Evolutionary conservation across 176 grass and related monocot species (phyloP).

Genomic region (Ensete ventricosum): DNA sequence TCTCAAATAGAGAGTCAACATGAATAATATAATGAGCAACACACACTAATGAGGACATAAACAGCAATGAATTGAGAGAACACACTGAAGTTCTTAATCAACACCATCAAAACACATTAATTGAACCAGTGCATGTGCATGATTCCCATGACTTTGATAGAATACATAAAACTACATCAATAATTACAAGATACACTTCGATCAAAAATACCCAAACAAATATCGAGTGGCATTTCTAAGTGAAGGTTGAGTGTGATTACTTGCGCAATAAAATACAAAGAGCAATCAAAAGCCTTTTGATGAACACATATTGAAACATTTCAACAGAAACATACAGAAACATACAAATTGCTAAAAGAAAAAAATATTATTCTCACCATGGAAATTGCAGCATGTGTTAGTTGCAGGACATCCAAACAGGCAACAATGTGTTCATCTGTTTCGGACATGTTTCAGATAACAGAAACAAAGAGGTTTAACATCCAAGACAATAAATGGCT

Average conservation of each 20-base stretch:
- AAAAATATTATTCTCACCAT: slow-evolving; percentile 45
- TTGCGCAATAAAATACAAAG: background rate
- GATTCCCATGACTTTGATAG: background rate
- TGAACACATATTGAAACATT: background rate
- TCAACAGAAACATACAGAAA: background rate
- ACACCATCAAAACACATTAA: no score
- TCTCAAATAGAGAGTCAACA: background rate
- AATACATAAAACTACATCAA: background rate
- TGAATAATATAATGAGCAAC: background rate
- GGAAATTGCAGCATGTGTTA: slow-evolving; percentile 89
- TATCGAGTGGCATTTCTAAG: background rate
- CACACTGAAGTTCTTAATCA: no score
- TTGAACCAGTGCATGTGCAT: background rate
- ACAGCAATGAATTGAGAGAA: background rate
- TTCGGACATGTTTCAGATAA: slow-evolving; percentile 25
- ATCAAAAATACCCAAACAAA: background rate
- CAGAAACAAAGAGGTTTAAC: slow-evolving; percentile 12
- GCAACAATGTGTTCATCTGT: slow-evolving; percentile 68
- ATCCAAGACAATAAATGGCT: slow-evolving; percentile 3
- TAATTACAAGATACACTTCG: background rate
- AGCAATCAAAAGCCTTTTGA: background rate
- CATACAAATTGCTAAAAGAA: slow-evolving; percentile 9
- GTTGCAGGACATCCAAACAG: slow-evolving; percentile 85
- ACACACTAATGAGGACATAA: background rate
- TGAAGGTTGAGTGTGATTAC: background rate